Percentiles rank a stretch among this genome's conserved stretches.
Evolutionary conservation across 1,284 basidiomycete species (phyloP).

Genomic region (Ceratobasidium papillatum): DNA sequence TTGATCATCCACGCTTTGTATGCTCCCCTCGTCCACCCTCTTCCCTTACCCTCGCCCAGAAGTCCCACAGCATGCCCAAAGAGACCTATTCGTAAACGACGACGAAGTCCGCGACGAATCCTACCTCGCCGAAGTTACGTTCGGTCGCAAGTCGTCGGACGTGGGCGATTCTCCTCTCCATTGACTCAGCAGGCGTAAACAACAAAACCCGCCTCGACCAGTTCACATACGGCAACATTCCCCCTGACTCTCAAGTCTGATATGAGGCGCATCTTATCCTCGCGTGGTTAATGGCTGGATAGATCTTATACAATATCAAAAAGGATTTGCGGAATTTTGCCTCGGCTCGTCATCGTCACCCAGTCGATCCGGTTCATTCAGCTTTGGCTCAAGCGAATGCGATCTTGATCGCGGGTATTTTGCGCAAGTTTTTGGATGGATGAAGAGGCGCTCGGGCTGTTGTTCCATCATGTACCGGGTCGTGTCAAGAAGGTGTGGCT

Average conservation of each 20-base stretch:
- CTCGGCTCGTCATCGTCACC: conserved; percentile 71
- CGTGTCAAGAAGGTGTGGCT: conserved; percentile 81
- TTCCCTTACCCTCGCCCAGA: conserved; percentile 84
- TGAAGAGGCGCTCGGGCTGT: conserved; percentile 66
- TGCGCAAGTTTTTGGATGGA: conserved; percentile 67
- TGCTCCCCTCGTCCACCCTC: conserved; percentile 54
- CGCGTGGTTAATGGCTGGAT: conserved; percentile 57
- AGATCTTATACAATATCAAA: conserved; percentile 74
- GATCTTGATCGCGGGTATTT: conserved; percentile 78
- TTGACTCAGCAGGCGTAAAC: conserved; percentile 62
- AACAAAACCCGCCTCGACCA: conserved; percentile 56
- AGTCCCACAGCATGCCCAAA: conserved; percentile 56
- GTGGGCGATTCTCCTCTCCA: conserved; percentile 64
- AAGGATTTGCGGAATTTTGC: conserved; percentile 72
- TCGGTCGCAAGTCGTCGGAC: conserved; percentile 26
- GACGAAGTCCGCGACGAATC: conserved; percentile 48
- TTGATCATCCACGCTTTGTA: conserved; percentile 67
- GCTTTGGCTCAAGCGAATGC: conserved; percentile 75
- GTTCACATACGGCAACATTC: conserved; percentile 60
- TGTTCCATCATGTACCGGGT: conserved; percentile 76
- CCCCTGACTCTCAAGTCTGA: conserved; percentile 48
- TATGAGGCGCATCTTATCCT: conserved; percentile 61
- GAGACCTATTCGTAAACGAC: conserved; percentile 49
- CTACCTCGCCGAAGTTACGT: conserved; percentile 22
- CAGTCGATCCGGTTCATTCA: conserved; percentile 70